phyloP scores from a whole-genome alignment of 1,284 basidiomycete genomes.

The Leccinum fallax region DNA sequence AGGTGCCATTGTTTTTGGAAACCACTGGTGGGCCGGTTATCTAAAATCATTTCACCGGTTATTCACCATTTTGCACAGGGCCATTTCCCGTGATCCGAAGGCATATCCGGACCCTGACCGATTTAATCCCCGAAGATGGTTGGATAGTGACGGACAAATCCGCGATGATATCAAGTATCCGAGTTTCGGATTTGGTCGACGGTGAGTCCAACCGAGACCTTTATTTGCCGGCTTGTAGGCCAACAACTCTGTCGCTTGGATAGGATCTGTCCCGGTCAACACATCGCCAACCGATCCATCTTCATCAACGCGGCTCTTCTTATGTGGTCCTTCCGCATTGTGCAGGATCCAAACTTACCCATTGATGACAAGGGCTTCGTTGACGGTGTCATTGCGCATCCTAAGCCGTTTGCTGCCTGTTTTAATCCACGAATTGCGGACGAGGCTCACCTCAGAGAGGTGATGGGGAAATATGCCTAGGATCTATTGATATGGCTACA shows the following conservation, averaged over 20 bases:
- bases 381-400: conserved; percentile 59
- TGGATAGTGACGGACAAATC: conserved; percentile 26
- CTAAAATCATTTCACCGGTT: neutral
- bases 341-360: conserved; percentile 49
- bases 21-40: conserved; percentile 30
- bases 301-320: conserved; percentile 62
- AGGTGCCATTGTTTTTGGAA: conserved; percentile 37
- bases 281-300: conserved; percentile 60
- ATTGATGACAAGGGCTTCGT: conserved; percentile 61
- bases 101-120: conserved; percentile 33
- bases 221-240: neutral
- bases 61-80: conserved; percentile 22
- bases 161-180: conserved; percentile 35
- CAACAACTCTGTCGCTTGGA: neutral
- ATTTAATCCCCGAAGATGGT: conserved; percentile 35
- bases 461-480: conserved; percentile 30
- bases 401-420: conserved; percentile 53
- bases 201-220: conserved; percentile 15
- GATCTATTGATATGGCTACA: neutral
- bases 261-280: conserved; percentile 62
- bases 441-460: conserved; percentile 24
- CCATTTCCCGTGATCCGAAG: conserved; percentile 33
- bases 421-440: conserved; percentile 49
- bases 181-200: conserved; percentile 36
- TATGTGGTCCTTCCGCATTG: conserved; percentile 62